Base-by-base conservation (phyloP, 2,329 filamentous ascomycete species). In the Scedosporium minutisporum region DNA sequence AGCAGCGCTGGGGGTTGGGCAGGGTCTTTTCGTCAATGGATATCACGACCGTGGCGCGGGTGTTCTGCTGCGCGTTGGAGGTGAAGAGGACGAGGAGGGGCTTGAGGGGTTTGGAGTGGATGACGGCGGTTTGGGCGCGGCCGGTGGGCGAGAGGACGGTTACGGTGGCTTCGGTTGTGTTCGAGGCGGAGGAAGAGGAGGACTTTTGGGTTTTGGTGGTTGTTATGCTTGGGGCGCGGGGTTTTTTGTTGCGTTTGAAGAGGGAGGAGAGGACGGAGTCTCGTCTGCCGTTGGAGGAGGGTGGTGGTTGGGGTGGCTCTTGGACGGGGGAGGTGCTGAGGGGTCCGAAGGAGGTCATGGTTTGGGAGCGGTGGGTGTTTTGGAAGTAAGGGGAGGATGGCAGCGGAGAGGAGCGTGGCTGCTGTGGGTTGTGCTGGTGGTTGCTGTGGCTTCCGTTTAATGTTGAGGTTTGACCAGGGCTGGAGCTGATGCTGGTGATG, bases 31-130 rank as follows among this genome's bases (percentile, higher is more conserved):
- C 68, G 42, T 74, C 72, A 14, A 75, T 66, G 4, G 72, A 67
- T 3, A 75, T 61, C 6, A 69, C 68, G 14, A 74, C 70, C 4
- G 75, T 69, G 0, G 70, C 68, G 12, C 67, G 62, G 29, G 63
- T 66, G 16, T 67, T 66, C 1, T 65, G 67, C 25, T 66, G 57
- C 1, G 61, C 48, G 57, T 65, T 67, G 29, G 69, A 68, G 0
- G 72, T 74, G 58, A 73, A 75, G 6, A 75, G 62, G 1, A 74
- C 72, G 4, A 75, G 68, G 69, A 73, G 69, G 1, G 73, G 73
- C 44, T 72, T 73, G 14, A 68, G 63, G 1, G 73, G 73, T 7
- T 67, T 66, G 23, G 65, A 67, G 44, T 74, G 71, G 4, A 75
- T 63, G 6, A 68, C 66, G 2, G 71, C 73, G 1, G 70, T 71